Evolutionary conservation across 805 yeast genomes (phyloP), one percentile per base, ranked within the genome.

Genomic region (Candida qinlingensis): DNA sequence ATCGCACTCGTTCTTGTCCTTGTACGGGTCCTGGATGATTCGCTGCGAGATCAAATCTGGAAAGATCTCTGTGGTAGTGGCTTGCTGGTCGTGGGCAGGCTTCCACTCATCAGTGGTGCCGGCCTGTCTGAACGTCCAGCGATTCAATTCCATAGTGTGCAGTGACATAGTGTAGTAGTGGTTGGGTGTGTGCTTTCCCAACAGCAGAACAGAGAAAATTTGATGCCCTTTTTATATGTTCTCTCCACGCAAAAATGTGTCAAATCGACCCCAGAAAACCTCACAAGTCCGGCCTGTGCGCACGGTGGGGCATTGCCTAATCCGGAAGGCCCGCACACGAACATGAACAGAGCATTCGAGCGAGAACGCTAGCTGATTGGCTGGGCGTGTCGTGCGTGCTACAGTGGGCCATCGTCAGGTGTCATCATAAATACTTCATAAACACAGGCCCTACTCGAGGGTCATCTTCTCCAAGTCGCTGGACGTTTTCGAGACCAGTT

Each of bases 11-110:
- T 76, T 75, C 49, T 56, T 52, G 50, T 74, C 75, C 2, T 63
- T 31, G 51, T 72, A 74, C 0, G 81, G 81, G 52, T 76, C 76
- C 4, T 71, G 70, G 31, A 77, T 75, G 38, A 61, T 55, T 1
- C 64, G 61, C 46, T 69, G 61, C 35, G 58, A 61, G 31, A 71
- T 47, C 42, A 77, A 57, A 54, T 76, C 81, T 4, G 67, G 66
- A 53, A 67, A 70, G 37, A 75, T 73, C 59, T 75, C 69, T 1
- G 70, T 49, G 36, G 50, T 35, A 4, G 52, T 29, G 26, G 57
- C 35, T 3, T 39, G 30, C 1, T 45, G 42, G 30, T 47, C 44
- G 36, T 48, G 51, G 4, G 52, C 13, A 11, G 48, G 44, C 11
- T 26, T 26, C 58, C 58, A 52, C 11, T 37, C 37, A 4, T 29